Conservation (phyloP, 2,329 filamentous ascomycete species). For the Aspergillus glaucus region DNA sequence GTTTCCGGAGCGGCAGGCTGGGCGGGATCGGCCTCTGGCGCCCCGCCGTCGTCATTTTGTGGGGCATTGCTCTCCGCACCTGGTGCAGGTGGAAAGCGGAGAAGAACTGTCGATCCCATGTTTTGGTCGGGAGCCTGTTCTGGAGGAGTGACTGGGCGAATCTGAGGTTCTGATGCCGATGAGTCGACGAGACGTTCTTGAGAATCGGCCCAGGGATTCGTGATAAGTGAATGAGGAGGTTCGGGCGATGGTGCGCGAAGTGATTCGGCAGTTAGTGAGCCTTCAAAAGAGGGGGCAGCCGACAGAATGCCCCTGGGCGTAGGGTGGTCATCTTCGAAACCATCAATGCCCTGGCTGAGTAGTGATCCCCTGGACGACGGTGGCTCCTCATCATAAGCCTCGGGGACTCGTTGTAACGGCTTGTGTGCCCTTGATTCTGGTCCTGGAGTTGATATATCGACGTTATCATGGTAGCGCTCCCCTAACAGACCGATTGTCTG, state of each 20-base stretch:
- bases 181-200: slow-evolving; percentile 11
- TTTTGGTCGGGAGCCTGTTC: slow-evolving; percentile 10
- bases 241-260: slow-evolving; percentile 22
- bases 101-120: slow-evolving; percentile 27
- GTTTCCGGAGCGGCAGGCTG: slow-evolving; percentile 22
- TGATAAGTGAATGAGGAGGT: slow-evolving; percentile 29
- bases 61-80: slow-evolving; percentile 20
- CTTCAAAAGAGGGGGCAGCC: slow-evolving; percentile 24
- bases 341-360: slow-evolving; percentile 25
- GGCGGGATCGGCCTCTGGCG: slow-evolving; percentile 16
- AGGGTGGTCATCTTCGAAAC: slow-evolving; percentile 25
- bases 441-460: slow-evolving; percentile 25
- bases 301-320: slow-evolving; percentile 30
- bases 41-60: slow-evolving; percentile 5
- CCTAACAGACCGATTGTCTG: slow-evolving; percentile 40
- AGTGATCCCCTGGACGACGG: slow-evolving; percentile 30
- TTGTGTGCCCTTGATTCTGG: slow-evolving; percentile 15
- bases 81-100: slow-evolving; percentile 36
- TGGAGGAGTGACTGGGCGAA: slow-evolving; percentile 23
- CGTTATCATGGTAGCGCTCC: slow-evolving; percentile 31
- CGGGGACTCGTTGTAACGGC: slow-evolving; percentile 7
- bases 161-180: slow-evolving; percentile 17
- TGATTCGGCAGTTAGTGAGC: slow-evolving; percentile 28
- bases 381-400: slow-evolving; percentile 10
- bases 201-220: slow-evolving; percentile 35